phyloP scores from a whole-genome alignment of 345 rosid genomes.

The Eucalyptus shirleyi region DNA sequence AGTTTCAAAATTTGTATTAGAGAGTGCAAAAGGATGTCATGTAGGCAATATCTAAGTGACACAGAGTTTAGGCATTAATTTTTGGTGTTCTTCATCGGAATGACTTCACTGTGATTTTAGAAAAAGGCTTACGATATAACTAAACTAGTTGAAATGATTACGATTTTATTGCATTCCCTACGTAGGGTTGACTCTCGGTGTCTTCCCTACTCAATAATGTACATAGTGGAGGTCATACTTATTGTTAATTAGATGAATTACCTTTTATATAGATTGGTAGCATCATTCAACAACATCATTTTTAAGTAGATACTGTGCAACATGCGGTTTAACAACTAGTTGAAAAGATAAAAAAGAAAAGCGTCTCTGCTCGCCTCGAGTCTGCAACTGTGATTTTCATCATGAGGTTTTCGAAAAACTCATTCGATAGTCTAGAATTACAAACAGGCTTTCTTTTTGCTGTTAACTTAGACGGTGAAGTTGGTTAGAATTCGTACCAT shows the following conservation, averaged over 20 bases:
- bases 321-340: neutral
- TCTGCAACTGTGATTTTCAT: neutral
- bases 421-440: neutral
- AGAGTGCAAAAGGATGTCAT: neutral
- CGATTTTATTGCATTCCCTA: too few species aligned
- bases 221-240: neutral
- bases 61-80: neutral
- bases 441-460: neutral
- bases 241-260: too few species aligned
- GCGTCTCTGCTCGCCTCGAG: neutral
- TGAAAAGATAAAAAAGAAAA: neutral
- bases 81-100: neutral
- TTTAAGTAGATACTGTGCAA: neutral
- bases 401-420: neutral
- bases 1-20: neutral
- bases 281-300: neutral
- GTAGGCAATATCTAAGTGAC: neutral
- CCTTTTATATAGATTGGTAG: neutral
- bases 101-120: neutral
- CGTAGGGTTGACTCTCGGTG: neutral
- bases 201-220: neutral
- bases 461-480: neutral
- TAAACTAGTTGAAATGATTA: neutral
- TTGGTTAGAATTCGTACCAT: neutral
- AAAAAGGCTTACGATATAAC: neutral